phyloP scores from a whole-genome alignment of 2,329 filamentous ascomycete genomes.

The Penicillium sclerotigenum region DNA sequence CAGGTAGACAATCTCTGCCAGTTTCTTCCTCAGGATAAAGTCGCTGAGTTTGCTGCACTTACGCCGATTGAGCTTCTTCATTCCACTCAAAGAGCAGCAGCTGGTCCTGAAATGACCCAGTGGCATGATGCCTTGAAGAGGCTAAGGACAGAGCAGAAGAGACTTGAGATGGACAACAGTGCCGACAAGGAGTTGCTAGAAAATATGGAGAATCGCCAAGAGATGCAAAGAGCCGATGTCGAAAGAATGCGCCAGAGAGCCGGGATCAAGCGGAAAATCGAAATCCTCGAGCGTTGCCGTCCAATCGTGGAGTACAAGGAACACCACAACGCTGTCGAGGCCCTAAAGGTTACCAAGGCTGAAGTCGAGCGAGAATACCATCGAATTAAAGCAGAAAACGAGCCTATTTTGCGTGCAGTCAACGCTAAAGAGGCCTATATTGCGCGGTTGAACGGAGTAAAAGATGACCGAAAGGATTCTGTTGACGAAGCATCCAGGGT shows the following conservation, averaged over 20 bases:
- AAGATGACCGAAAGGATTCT: slow-evolving; percentile 53
- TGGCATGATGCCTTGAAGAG: slow-evolving; percentile 74
- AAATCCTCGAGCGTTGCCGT: slow-evolving; percentile 62
- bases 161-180: slow-evolving; percentile 56
- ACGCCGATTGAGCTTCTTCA: slow-evolving; percentile 76
- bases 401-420: slow-evolving; percentile 67
- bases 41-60: slow-evolving; percentile 86
- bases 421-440: slow-evolving; percentile 67
- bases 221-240: slow-evolving; percentile 73
- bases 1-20: slow-evolving; percentile 98
- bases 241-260: slow-evolving; percentile 75
- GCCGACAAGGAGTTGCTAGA: slow-evolving; percentile 61
- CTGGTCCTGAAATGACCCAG: slow-evolving; percentile 71
- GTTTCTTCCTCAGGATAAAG: slow-evolving; percentile 92
- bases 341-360: slow-evolving; percentile 56
- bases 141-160: slow-evolving; percentile 67
- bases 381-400: slow-evolving; percentile 58
- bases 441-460: slow-evolving; percentile 53
- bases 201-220: slow-evolving; percentile 69
- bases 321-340: slow-evolving; percentile 48
- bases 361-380: slow-evolving; percentile 57
- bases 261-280: slow-evolving; percentile 61
- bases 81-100: slow-evolving; percentile 85
- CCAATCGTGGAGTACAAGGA: slow-evolving; percentile 64
- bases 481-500: slow-evolving; percentile 55